A percentile compares a stretch with the other conserved stretches of the same genome.
Evolutionary conservation across 225 moss, liverwort and hornwort genomes (phyloP).

Genomic region (Thuidium tamariscinum): DNA sequence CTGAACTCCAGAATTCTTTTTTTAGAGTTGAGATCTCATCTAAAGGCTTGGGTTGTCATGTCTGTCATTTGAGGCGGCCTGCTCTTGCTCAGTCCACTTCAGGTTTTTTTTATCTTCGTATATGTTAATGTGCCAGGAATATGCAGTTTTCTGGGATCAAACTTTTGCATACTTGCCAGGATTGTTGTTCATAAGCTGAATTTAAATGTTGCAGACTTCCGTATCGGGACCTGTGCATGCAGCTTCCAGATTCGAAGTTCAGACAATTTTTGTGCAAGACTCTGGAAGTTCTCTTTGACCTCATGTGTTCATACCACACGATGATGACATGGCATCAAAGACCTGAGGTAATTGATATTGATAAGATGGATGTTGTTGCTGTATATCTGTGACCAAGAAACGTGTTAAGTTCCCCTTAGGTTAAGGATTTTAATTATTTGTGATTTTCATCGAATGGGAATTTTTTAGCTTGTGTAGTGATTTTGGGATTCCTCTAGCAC

Average conservation of each 20-base stretch:
- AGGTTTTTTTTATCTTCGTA: neutral
- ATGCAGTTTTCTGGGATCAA: neutral
- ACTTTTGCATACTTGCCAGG: neutral
- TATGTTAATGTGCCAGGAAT: neutral
- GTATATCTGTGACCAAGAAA: neutral
- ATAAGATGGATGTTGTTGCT: neutral
- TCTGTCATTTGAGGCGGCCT: neutral
- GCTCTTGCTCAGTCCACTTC: neutral
- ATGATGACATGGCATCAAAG: constrained; percentile 90
- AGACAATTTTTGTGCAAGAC: constrained; percentile 73
- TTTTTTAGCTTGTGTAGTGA: neutral
- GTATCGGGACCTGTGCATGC: constrained; percentile 89
- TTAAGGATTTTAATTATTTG: neutral
- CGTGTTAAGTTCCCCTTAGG: neutral
- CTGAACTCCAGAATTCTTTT: neutral
- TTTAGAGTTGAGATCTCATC: neutral
- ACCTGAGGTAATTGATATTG: constrained; percentile 34
- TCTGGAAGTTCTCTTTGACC: constrained; percentile 84
- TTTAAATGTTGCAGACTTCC: constrained; percentile 54
- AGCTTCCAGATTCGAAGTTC: constrained; percentile 78
- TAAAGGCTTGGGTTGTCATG: neutral
- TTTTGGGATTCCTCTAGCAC: neutral
- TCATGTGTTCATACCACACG: constrained; percentile 83
- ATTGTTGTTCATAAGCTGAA: neutral
- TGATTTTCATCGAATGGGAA: neutral